Evolutionary conservation across 495 filamentous ascomycete species (phyloP).

Genomic region (Lineolata rhizophorae): DNA sequence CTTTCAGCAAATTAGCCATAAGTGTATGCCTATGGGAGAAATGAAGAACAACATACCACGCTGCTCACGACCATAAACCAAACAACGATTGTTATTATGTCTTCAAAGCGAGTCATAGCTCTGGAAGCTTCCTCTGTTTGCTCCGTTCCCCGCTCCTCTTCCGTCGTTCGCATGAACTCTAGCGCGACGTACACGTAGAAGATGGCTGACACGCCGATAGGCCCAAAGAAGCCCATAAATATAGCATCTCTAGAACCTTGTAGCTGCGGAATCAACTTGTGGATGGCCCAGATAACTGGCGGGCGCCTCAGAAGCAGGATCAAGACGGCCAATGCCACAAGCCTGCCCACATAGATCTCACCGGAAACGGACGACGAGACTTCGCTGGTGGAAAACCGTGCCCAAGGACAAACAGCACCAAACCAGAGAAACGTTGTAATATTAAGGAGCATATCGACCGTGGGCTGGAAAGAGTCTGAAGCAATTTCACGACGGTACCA

Average conservation of each 20-base stretch:
- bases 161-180: constrained; percentile 44
- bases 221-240: constrained; percentile 83
- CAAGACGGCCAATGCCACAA: too few species aligned
- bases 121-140: too few species aligned
- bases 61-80: too few species aligned
- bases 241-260: constrained; percentile 48
- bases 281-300: constrained; percentile 50
- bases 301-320: constrained; percentile 63
- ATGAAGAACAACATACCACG: too few species aligned
- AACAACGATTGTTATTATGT: too few species aligned
- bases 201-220: constrained; percentile 78
- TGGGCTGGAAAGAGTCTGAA: constrained; percentile 77
- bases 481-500: constrained; percentile 79
- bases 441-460: constrained; percentile 70
- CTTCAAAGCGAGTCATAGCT: too few species aligned
- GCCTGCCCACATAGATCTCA: constrained; percentile 49
- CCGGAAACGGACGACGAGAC: constrained; percentile 53
- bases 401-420: constrained; percentile 73
- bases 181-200: constrained; percentile 70
- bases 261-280: constrained; percentile 60
- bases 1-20: too few species aligned
- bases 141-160: too few species aligned
- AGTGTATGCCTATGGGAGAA: too few species aligned
- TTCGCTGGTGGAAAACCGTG: constrained; percentile 38
- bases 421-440: constrained; percentile 80